Percentiles rank a stretch among this genome's conserved stretches.
Evolutionary conservation across 768 basidiomycete genomes (phyloP).

Genomic region (Agaricus subrufescens): DNA sequence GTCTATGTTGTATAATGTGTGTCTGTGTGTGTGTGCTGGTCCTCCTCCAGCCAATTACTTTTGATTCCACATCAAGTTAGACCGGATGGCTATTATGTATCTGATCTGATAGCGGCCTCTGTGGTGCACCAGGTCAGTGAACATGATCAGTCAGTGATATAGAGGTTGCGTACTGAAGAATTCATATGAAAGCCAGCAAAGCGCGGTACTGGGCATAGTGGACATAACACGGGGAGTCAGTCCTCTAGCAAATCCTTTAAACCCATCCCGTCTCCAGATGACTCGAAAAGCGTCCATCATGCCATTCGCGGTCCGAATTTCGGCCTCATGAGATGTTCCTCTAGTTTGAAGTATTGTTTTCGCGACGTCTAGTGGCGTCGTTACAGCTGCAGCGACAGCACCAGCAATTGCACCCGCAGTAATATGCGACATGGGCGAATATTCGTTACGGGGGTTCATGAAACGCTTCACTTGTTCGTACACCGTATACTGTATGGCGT

Average conservation of each 20-base stretch:
- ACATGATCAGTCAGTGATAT: background rate
- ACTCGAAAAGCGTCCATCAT: constrained; percentile 87
- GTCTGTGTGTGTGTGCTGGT: constrained; percentile 7
- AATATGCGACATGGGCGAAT: constrained; percentile 93
- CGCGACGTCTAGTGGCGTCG: constrained; percentile 95
- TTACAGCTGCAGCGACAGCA: constrained; percentile 90
- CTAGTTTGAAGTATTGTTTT: constrained; percentile 97
- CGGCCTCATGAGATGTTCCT: constrained; percentile 79
- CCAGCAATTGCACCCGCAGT: constrained; percentile 90
- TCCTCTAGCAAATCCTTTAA: constrained; percentile 83
- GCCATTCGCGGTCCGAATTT: constrained; percentile 79
- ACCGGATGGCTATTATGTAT: constrained; percentile 19
- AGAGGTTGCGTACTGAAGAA: constrained; percentile 82
- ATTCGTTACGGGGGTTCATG: constrained; percentile 80
- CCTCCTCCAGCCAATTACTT: background rate
- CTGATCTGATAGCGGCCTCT: constrained; percentile 65
- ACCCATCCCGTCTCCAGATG: constrained; percentile 82
- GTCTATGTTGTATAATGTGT: background rate
- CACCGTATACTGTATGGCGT: constrained; percentile 94
- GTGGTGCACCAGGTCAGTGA: constrained; percentile 14
- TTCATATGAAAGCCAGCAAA: constrained; percentile 97
- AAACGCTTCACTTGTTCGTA: constrained; percentile 90
- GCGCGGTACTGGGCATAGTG: constrained; percentile 93
- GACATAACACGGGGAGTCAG: constrained; percentile 89
- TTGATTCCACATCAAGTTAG: constrained; percentile 4